These are phyloP conservation scores for Flaveria trinervia DNA, from an alignment of 129 eudicot genomes.

Conservation along the genomic window DNA sequence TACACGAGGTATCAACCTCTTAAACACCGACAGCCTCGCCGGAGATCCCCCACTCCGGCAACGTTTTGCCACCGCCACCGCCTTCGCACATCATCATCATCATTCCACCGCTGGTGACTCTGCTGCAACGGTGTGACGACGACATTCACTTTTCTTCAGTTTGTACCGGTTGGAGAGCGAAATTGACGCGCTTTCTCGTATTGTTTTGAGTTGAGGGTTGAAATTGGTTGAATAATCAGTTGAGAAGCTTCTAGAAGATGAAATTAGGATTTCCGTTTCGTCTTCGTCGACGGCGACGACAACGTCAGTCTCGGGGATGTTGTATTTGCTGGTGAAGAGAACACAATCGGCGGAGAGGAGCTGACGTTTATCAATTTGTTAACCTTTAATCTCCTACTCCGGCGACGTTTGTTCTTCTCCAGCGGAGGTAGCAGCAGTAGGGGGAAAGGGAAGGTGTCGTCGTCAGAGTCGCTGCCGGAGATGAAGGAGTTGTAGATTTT, in stretches of 20 bases:
- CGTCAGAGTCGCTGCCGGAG: no score
- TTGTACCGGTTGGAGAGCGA: slow-evolving; percentile 33
- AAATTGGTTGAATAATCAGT: slow-evolving; percentile 56
- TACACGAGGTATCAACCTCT: slow-evolving; percentile 67
- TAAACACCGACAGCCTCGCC: slow-evolving; percentile 75
- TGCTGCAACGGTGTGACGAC: slow-evolving; percentile 14
- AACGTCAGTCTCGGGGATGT: slow-evolving; percentile 26
- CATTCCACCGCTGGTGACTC: background rate
- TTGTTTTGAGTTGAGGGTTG: slow-evolving; percentile 51
- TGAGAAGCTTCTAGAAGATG: slow-evolving; percentile 65
- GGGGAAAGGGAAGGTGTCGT: no score
- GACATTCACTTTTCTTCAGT: slow-evolving; percentile 14
- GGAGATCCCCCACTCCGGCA: slow-evolving; percentile 55
- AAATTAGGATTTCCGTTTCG: slow-evolving; percentile 65
- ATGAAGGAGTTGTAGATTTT: no score
- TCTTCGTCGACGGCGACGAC: slow-evolving; percentile 6
- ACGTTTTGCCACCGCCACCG: slow-evolving; percentile 24
- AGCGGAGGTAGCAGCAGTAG: no score
- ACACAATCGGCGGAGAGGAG: slow-evolving; percentile 63
- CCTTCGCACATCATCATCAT: slow-evolving; percentile 31
- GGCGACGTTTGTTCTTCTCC: slow-evolving; percentile 40
- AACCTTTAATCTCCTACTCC: slow-evolving; percentile 29
- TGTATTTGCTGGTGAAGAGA: slow-evolving; percentile 45
- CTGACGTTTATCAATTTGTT: slow-evolving; percentile 31
- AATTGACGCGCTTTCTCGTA: slow-evolving; percentile 45